Evolutionary conservation across 768 basidiomycete genomes (phyloP).

Genomic region (Suillus subluteus): DNA sequence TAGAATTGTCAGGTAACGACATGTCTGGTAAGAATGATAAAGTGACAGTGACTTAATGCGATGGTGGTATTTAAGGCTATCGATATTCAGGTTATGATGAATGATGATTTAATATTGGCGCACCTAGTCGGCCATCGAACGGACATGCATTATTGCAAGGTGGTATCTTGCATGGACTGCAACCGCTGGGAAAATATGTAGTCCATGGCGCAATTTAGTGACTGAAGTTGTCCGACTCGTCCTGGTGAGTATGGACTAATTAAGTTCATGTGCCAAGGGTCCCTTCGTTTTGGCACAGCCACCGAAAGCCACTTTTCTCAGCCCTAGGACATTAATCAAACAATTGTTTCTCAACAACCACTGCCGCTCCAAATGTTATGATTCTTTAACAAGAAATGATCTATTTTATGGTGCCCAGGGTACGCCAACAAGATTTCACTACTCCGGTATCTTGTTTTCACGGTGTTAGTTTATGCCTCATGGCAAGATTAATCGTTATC

Average conservation of each 20-base stretch:
- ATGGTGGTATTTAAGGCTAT: neutral
- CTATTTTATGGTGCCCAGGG: too few relatives aligned
- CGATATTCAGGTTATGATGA: neutral
- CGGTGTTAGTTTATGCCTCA: too few relatives aligned
- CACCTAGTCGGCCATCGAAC: neutral
- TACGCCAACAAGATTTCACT: too few relatives aligned
- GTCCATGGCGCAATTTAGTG: neutral
- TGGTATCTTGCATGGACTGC: neutral
- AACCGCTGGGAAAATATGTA: neutral
- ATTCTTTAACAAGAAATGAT: too few relatives aligned
- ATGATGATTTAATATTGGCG: neutral
- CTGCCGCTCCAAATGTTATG: too few relatives aligned
- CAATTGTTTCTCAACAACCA: too few relatives aligned
- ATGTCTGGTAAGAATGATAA: neutral
- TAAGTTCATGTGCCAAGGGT: too few relatives aligned
- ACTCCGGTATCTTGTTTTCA: too few relatives aligned
- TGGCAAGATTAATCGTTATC: too few relatives aligned
- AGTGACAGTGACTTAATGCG: neutral
- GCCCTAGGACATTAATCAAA: too few relatives aligned
- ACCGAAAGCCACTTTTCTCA: too few relatives aligned
- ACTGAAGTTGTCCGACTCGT: neutral
- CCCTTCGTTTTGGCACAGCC: too few relatives aligned
- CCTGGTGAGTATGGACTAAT: neutral
- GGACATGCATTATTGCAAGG: neutral
- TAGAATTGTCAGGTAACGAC: slow-evolving; percentile 24